Percentiles rank a stretch among this genome's conserved stretches.
These are phyloP conservation scores for Moringa oleifera DNA, from an alignment of 345 rosid genomes.

Conservation along the genomic window DNA sequence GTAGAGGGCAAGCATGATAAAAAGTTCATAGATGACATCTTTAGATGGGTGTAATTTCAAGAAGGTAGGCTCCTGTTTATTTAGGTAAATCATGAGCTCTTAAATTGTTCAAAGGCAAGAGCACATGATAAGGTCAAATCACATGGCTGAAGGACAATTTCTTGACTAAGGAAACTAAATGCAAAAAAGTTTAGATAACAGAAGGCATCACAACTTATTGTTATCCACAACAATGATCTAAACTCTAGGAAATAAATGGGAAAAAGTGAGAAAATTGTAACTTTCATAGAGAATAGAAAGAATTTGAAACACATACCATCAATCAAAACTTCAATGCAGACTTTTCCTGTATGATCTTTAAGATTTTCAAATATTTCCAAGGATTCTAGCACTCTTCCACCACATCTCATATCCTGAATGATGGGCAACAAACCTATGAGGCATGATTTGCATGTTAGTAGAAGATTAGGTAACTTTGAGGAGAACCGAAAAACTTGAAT, in stretches of 20 bases:
- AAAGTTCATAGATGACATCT: background rate
- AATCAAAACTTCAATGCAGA: slow-evolving; percentile 55
- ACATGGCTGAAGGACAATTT: background rate
- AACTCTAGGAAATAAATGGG: background rate
- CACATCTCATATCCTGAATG: slow-evolving; percentile 55
- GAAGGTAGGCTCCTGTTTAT: background rate
- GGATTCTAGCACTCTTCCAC: slow-evolving; percentile 48
- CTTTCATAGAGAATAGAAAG: background rate
- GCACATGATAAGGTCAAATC: background rate
- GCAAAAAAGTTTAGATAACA: background rate
- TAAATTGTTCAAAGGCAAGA: background rate
- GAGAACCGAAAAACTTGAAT: background rate
- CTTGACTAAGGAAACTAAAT: background rate
- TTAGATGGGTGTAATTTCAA: background rate
- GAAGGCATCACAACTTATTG: background rate
- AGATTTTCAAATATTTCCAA: slow-evolving; percentile 35
- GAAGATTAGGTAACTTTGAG: background rate
- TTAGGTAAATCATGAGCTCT: background rate
- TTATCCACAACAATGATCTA: background rate
- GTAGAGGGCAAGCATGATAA: background rate
- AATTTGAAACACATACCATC: slow-evolving; percentile 35
- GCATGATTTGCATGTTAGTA: slow-evolving; percentile 18
- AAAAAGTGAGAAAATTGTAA: background rate
- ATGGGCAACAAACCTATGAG: slow-evolving; percentile 83
- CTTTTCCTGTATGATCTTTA: slow-evolving; percentile 32